A percentile compares a stretch with the other conserved stretches of the same genome.
These are phyloP conservation scores for Hymenoscyphus linearis DNA, from an alignment of 2,329 filamentous ascomycete genomes.

Conservation along the genomic window DNA sequence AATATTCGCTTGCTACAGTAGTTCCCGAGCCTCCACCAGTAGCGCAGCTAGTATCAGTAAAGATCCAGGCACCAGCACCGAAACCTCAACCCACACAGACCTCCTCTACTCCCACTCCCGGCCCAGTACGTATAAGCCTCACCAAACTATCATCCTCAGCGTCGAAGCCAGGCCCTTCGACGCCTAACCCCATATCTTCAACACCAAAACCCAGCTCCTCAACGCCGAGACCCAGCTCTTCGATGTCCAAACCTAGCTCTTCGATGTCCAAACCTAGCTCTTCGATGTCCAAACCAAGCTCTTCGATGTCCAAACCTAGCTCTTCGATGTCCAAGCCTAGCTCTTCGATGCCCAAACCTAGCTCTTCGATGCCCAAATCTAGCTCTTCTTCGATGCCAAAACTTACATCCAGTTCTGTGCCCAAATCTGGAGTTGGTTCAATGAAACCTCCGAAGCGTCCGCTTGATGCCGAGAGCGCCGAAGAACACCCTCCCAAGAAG, in stretches of 20 bases:
- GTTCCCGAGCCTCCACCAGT: neutral
- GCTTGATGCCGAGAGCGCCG: conserved; percentile 5
- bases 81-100: neutral
- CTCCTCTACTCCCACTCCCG: neutral
- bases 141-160: neutral
- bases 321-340: neutral
- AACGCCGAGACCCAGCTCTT: neutral
- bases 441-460: conserved; percentile 13
- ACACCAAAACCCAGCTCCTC: neutral
- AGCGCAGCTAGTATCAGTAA: neutral
- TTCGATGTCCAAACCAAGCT: no score
- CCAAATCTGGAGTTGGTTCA: neutral
- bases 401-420: neutral
- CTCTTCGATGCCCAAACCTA: neutral
- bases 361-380: neutral
- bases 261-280: neutral
- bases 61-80: neutral
- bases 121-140: conserved; percentile 1
- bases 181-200: neutral
- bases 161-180: neutral
- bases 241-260: neutral
- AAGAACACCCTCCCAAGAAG: conserved; percentile 7
- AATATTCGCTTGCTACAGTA: neutral
- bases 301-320: neutral
- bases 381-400: neutral